Evolutionary conservation across 2,329 filamentous ascomycete species (phyloP), one percentile per base, ranked within the genome.

Genomic region (Paecilomyces sp.): DNA sequence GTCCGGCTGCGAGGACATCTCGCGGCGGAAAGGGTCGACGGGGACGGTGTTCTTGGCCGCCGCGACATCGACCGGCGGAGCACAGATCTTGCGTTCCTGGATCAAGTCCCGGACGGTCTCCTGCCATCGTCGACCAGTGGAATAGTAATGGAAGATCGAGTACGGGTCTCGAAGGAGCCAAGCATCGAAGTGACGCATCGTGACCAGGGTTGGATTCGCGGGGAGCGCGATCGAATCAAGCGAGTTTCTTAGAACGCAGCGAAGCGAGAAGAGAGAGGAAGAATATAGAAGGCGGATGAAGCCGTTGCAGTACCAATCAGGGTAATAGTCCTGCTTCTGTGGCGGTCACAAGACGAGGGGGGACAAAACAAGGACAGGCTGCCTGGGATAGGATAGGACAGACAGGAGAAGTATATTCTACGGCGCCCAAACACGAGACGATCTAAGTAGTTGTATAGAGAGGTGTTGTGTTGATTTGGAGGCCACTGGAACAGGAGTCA

Each of bases 81-180:
- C 63, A 54, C 73, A 75, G 64, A 75, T 74, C 58, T 70, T 63
- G 54, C 72, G 72, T 2, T 70, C 64, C 33, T 72, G 68, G 34
- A 75, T 74, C n/a, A 75, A 63, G 30, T 68, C 65, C 47, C 72
- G 70, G 52, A 75, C 60, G 6, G 68, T 68, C 50, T 74, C 71
- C 58, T 72, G 67, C 73, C 73, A 75, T 55, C 68, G 66, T 30
- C 67, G 70, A 5, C 71, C 70, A 31, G 69, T 72, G 41, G 71
- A 64, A 41, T 75, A 75, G 58, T 74, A 75, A 57, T 75, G 72
- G 62, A 69, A 74, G 63, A 75, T 74, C 18, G 71, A 74, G 60
- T 75, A 75, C 51, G 73, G 73, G 57, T 75, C 72, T 24, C 73
- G 71, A 22, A 75, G 63, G 61, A 75, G 59, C 73, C 73, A 75